These are phyloP conservation scores for Cutaneotrichosporon curvatum DNA, from an alignment of 1,284 basidiomycete genomes.

Conservation along the genomic window DNA sequence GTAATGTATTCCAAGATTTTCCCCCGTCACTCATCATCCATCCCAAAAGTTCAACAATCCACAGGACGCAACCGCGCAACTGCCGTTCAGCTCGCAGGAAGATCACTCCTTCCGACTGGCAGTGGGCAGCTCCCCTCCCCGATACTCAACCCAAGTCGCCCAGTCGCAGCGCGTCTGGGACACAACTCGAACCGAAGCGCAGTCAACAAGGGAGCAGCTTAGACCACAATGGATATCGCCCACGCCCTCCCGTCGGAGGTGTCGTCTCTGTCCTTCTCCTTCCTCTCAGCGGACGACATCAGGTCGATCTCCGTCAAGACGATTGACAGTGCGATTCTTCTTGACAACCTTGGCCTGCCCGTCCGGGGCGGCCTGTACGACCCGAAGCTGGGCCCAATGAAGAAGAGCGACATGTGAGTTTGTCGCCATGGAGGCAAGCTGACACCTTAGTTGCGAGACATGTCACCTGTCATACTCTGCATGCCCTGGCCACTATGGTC, in stretches of 20 bases:
- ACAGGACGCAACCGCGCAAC: no score
- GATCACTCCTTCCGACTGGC: no score
- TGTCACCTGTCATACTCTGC: conserved; percentile 85
- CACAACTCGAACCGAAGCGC: neutral
- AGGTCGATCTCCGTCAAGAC: conserved; percentile 93
- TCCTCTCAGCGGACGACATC: conserved; percentile 85
- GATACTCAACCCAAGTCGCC: neutral
- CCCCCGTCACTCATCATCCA: neutral
- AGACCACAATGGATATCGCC: conserved; percentile 75
- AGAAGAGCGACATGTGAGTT: conserved; percentile 76
- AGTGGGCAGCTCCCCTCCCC: no score
- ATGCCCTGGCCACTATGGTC: conserved; percentile 80
- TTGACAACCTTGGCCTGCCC: conserved; percentile 90
- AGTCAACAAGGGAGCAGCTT: neutral
- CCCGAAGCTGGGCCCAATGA: conserved; percentile 85
- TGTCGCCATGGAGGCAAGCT: neutral
- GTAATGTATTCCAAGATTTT: neutral
- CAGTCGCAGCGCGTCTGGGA: conserved; percentile 16
- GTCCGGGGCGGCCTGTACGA: conserved; percentile 92
- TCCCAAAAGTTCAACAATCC: conserved; percentile 1
- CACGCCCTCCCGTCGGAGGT: conserved; percentile 80
- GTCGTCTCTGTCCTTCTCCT: conserved; percentile 84
- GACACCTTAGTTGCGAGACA: conserved; percentile 69
- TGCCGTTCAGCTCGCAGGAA: neutral
- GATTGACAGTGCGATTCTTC: conserved; percentile 84